phyloP scores from a whole-genome alignment of 164 flowering plant species.

The Macadamia tetraphylla region DNA sequence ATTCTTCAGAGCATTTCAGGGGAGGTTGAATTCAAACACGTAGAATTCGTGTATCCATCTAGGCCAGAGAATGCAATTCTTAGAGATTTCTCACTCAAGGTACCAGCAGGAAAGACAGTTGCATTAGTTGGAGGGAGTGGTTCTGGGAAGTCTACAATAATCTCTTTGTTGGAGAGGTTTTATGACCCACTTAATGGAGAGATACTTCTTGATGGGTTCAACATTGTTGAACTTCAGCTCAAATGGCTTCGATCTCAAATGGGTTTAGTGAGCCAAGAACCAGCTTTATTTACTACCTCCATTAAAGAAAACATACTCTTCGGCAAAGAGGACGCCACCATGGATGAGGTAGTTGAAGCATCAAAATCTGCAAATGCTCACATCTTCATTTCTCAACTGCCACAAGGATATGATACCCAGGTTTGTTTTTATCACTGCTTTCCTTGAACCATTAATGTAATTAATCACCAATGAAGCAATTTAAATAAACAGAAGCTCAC shows the following conservation, averaged over 20 bases:
- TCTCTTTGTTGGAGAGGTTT: slow-evolving; percentile 46
- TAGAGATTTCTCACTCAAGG: slow-evolving; percentile 24
- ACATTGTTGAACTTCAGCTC: slow-evolving; percentile 33
- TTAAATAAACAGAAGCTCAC: too few species aligned
- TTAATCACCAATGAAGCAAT: not conserved
- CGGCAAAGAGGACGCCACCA: slow-evolving; percentile 44
- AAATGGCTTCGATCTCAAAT: slow-evolving; percentile 50
- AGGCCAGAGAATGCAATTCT: slow-evolving; percentile 32
- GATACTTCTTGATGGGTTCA: slow-evolving; percentile 37
- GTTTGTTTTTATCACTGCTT: slow-evolving; percentile 4
- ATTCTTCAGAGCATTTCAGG: slow-evolving; percentile 25
- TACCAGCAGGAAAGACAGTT: slow-evolving; percentile 33
- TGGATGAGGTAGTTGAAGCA: slow-evolving; percentile 32
- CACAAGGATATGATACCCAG: slow-evolving; percentile 49
- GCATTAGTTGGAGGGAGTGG: slow-evolving; percentile 61
- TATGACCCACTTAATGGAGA: slow-evolving; percentile 48
- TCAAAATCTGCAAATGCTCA: slow-evolving; percentile 53
- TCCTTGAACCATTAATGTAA: not conserved
- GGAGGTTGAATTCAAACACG: slow-evolving; percentile 33
- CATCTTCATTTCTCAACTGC: slow-evolving; percentile 37
- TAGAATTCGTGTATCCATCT: slow-evolving; percentile 47
- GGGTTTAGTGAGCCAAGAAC: slow-evolving; percentile 56
- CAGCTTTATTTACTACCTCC: slow-evolving; percentile 52
- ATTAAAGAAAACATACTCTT: slow-evolving; percentile 53
- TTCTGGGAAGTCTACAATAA: slow-evolving; percentile 54